Base-by-base conservation (phyloP, 257 asterid genomes). In the Nicotiana sylvestris region DNA sequence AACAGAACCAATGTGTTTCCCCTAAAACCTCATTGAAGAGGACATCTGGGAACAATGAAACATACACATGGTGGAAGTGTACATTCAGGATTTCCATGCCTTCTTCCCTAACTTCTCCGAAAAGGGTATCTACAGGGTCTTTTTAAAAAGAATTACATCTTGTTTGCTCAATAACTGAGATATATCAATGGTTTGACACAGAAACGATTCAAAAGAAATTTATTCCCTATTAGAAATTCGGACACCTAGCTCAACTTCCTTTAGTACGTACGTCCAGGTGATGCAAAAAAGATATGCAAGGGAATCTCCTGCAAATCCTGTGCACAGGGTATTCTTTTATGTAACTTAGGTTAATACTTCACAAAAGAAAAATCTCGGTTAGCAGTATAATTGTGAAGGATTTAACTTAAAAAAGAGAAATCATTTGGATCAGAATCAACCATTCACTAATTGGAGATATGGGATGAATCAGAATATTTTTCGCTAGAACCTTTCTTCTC, bases 401-500 rank as follows among this genome's bases (percentile, higher is more conserved):
- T 37, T 66, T n/a, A 37, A 37, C 77, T 68, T 68, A 68, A 68
- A 67, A 18, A 17, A 8, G 15, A 37, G 32, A 32, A 37, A 10
- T 4, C 37, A 9, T 0, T 68, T 18, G 5, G 56, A 37, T 30
- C 6, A 60, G 66, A 61, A 61, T 21, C 12, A 21, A n/a, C 60
- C 66, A 21, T 27, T 61, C 32, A n/a, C 33, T 69, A 35, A 35
- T 62, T 69, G 4, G 11, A 9, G 33, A 37, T 37, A 37, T 0
- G 7, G 12, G 60, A 70, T 43, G 35, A 70, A 21, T n/a, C 15
- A 43, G n/a, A 70, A 70, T 70, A 43, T 5, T 21, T 69, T 11
- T 70, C 35, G 35, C 35, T 70, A 70, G 3, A 11, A 92, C 97
- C 94, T 92, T 91, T 69, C 89, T 85, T 87, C 82, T 92, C 91